Evolutionary conservation across 2,329 filamentous ascomycete genomes (phyloP).

Genomic region (Capronia coronata): DNA sequence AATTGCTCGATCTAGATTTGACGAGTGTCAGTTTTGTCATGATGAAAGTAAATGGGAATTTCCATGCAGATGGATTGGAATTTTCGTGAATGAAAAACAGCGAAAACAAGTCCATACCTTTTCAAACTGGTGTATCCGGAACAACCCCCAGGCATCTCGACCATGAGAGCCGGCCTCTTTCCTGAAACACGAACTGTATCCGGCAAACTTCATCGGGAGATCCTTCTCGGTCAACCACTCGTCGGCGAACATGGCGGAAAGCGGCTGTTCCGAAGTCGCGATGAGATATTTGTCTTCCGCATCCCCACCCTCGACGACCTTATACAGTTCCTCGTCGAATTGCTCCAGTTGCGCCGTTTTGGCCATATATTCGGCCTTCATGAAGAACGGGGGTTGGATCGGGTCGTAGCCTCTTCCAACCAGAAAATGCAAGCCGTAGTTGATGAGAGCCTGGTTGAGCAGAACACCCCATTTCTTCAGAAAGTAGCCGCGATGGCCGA

Average conservation of each 20-base stretch:
- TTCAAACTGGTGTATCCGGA: conserved; percentile 96
- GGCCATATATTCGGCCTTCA: conserved; percentile 91
- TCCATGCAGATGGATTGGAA: no score
- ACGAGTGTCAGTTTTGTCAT: no score
- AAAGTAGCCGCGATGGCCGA: conserved; percentile 92
- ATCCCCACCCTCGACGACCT: conserved; percentile 78
- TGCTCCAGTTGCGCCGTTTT: conserved; percentile 96
- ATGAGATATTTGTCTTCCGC: conserved; percentile 79
- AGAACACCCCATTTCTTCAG: conserved; percentile 83
- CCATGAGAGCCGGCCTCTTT: conserved; percentile 90
- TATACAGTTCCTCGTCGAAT: conserved; percentile 97
- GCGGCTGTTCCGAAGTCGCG: conserved; percentile 87
- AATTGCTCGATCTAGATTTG: conserved; percentile 67
- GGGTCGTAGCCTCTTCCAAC: conserved; percentile 72
- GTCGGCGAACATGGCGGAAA: conserved; percentile 84
- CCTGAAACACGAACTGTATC: conserved; percentile 91
- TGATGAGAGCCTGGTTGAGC: conserved; percentile 85
- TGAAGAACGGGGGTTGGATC: conserved; percentile 85
- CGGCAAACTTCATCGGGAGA: conserved; percentile 84
- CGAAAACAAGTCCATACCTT: no score
- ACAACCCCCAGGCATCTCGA: conserved; percentile 94
- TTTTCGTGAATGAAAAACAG: no score
- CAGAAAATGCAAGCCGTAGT: conserved; percentile 90
- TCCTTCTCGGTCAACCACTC: conserved; percentile 85
- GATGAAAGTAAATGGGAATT: no score